Evolutionary conservation across 2,329 filamentous ascomycete genomes (phyloP), one percentile per base, ranked within the genome.

Genomic region (Hymenoscyphus albidus): DNA sequence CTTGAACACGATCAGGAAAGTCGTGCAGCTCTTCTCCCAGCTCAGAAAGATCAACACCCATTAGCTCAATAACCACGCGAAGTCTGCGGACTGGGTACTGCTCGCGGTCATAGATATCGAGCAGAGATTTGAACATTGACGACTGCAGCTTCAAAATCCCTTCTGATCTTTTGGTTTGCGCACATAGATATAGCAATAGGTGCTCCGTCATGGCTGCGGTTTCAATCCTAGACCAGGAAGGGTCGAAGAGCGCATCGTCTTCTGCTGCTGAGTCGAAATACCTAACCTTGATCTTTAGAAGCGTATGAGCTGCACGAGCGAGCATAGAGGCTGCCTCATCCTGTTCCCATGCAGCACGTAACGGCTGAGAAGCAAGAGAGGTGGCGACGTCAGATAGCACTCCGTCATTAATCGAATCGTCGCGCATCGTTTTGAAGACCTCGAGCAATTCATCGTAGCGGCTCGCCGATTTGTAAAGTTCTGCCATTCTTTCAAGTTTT

Each of bases 401-500:
- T 2, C 85, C 86, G 48, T 85, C 81, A 32, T 84, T 82, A 5
- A 90, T 79, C 70, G 89, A 80, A 62, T 82, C 82, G 16, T 83
- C 81, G 63, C 88, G 83, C n/a, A 91, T 84, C 16, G 83, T 81
- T 59, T 82, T 78, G 6, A 90, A 80, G 1, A 85, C 83, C 39
- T 82, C 80, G 12, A 85, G 79, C 0, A 88, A 84, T 66, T 89
- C 85, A 2, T 84, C 82, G 18, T 78, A 77, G 57, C 83, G 80
- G 4, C 84, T 83, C 14, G 79, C 76, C 0, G 78, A 75, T 68
- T 82, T 85, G 69, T 84, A 86, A 1, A 87, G 72, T 48, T 90
- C 86, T 2, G 85, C 88, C 69, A 90, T 82, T 12, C 85, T 80
- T 72, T 92, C 89, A 48, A 91, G 78, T 72, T 92, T 92, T 62